A percentile compares a stretch with the other conserved stretches of the same genome.
Evolutionary conservation across 306 rosid genomes (phyloP).

Genomic region (Dryas drummondii): DNA sequence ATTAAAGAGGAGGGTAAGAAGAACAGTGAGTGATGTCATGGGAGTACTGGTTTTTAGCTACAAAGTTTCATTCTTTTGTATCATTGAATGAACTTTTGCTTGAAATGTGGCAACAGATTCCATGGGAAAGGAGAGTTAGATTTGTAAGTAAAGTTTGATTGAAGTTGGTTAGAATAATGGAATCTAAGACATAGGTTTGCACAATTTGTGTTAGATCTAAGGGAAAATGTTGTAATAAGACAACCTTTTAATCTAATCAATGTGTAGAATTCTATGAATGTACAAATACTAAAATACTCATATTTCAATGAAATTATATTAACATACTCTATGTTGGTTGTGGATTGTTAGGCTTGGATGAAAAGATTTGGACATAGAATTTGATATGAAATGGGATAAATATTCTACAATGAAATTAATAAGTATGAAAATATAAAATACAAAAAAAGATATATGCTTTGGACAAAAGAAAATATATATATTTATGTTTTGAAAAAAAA

Average conservation of each 20-base stretch:
- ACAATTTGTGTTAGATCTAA: slow-evolving; percentile 10
- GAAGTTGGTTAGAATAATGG: not conserved
- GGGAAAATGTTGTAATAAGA: slow-evolving; percentile 20
- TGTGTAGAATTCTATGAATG: not conserved
- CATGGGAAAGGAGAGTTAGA: not conserved
- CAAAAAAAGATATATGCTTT: too few relatives aligned
- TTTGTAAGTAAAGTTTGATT: not conserved
- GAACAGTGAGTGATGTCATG: not conserved
- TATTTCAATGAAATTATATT: not conserved
- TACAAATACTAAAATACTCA: not conserved
- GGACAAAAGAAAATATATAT: too few relatives aligned
- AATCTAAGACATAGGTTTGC: not conserved
- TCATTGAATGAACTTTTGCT: not conserved
- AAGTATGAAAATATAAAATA: too few relatives aligned
- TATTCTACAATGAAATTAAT: too few relatives aligned
- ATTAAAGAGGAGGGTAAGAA: not conserved
- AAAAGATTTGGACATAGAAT: not conserved
- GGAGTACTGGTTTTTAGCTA: not conserved
- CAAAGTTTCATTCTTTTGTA: not conserved
- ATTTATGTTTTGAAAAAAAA: too few relatives aligned
- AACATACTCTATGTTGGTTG: not conserved
- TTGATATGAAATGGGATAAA: not conserved
- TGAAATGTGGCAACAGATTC: not conserved
- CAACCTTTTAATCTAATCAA: not conserved
- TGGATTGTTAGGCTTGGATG: not conserved